Evolutionary conservation across 192 early-diverging fungal species (phyloP).

Genomic region (Coemansia sp.): DNA sequence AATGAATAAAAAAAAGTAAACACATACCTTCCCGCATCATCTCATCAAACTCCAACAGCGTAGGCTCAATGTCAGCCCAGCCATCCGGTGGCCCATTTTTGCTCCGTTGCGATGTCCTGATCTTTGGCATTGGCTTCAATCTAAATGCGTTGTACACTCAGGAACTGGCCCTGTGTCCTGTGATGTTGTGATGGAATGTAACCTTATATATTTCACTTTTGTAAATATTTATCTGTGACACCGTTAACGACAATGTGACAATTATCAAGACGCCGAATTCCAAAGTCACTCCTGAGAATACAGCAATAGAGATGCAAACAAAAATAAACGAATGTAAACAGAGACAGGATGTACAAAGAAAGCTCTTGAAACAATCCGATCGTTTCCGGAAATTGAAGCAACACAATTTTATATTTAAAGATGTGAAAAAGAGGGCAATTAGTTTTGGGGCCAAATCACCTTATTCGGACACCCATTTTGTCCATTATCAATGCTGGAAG

Average conservation of each 20-base stretch:
- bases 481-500: conserved; percentile 38
- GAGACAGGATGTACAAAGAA: background rate
- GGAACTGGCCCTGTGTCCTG: background rate
- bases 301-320: background rate
- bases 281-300: background rate
- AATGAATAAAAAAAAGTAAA: background rate
- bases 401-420: conserved; percentile 1
- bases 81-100: conserved; percentile 90
- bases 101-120: conserved; percentile 62
- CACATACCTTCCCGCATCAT: conserved; percentile 87
- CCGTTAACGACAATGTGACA: background rate
- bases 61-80: conserved; percentile 95
- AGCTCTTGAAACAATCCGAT: background rate
- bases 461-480: conserved; percentile 18
- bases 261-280: background rate
- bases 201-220: background rate
- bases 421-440: background rate
- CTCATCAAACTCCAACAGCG: conserved; percentile 80
- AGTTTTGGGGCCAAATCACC: conserved; percentile 22
- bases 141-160: background rate
- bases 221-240: background rate
- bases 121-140: conserved; percentile 68
- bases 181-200: background rate
- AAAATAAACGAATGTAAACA: background rate
- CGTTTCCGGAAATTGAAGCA: background rate